phyloP scores from a whole-genome alignment of 116 monocot species.

The Cymodocea nodosa region DNA sequence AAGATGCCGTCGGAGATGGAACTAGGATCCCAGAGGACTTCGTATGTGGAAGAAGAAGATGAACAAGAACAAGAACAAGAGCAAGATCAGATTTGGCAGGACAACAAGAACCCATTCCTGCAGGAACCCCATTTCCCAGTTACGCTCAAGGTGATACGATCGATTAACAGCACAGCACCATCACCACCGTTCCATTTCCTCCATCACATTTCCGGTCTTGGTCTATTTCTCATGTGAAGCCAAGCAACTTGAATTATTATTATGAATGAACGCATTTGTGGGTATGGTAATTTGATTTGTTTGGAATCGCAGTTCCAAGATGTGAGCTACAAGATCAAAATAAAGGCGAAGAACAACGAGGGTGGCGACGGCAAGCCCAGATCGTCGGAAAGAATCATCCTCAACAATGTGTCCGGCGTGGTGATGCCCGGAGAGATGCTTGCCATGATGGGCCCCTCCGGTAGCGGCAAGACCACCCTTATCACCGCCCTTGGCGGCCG shows the following conservation, averaged over 20 bases:
- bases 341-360: neutral
- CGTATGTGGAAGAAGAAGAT: no score
- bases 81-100: no score
- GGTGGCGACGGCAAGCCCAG: neutral
- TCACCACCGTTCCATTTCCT: no score
- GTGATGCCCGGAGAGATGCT: conserved; percentile 45
- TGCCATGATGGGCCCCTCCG: conserved; percentile 57
- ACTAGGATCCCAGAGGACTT: no score
- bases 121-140: neutral
- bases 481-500: conserved; percentile 45
- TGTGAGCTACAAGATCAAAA: conserved; percentile 9
- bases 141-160: neutral
- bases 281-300: no score
- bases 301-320: conserved; percentile 3
- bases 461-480: conserved; percentile 55
- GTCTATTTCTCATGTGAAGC: no score
- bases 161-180: no score
- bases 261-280: no score
- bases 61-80: no score
- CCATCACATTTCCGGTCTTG: no score
- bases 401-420: conserved; percentile 29
- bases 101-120: neutral
- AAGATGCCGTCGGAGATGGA: no score
- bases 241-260: no score
- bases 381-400: conserved; percentile 12